phyloP scores from a whole-genome alignment of 164 flowering plant species.

The Umbilicus rupestris region DNA sequence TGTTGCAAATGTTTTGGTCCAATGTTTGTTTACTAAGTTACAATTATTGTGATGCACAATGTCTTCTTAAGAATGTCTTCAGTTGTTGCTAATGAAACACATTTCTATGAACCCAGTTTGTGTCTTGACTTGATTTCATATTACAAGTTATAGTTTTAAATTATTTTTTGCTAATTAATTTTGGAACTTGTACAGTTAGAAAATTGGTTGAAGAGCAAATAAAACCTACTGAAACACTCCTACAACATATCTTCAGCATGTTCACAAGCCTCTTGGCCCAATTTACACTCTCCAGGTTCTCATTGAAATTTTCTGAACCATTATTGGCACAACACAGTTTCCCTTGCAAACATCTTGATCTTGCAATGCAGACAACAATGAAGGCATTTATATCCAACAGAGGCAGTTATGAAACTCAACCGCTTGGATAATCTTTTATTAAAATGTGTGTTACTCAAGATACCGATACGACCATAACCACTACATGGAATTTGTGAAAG shows the following conservation, averaged over 20 bases:
- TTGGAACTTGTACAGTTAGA: not conserved
- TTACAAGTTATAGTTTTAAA: not conserved
- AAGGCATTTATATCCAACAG: not conserved
- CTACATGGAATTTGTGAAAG: not conserved
- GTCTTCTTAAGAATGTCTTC: not conserved
- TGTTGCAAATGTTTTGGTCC: not conserved
- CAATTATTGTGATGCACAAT: no score
- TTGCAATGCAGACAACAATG: no score
- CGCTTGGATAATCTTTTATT: not conserved
- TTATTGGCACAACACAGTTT: slow-evolving; percentile 62
- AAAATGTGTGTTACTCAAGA: not conserved
- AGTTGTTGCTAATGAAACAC: not conserved
- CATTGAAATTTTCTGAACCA: no score
- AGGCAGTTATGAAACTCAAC: not conserved
- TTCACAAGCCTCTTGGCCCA: slow-evolving; percentile 40
- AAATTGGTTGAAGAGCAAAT: slow-evolving; percentile 35
- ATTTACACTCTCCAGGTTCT: slow-evolving; percentile 65
- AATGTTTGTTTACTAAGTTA: not conserved
- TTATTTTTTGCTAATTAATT: not conserved
- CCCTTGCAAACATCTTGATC: no score
- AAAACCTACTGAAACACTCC: slow-evolving; percentile 41
- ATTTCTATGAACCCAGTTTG: no score
- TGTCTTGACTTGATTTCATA: not conserved
- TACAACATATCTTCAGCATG: slow-evolving; percentile 82
- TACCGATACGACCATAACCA: not conserved